Percentiles rank a stretch among this genome's conserved stretches.
These are phyloP conservation scores for Cytospora schulzeri DNA, from an alignment of 2,329 filamentous ascomycete species.

Conservation along the genomic window DNA sequence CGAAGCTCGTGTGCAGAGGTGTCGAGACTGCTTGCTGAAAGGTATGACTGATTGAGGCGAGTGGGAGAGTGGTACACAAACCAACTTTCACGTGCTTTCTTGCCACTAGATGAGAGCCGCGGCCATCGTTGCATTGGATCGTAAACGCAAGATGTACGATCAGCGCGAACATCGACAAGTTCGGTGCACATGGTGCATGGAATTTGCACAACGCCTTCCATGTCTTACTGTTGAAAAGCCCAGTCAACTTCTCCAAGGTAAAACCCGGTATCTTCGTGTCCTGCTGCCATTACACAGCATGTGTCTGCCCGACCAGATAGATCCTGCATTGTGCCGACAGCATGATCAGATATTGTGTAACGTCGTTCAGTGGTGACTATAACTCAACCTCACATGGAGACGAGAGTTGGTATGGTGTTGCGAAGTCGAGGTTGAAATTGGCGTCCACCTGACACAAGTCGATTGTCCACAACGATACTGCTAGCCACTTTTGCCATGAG, in stretches of 20 bases:
- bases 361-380: background rate
- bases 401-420: background rate
- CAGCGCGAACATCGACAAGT: background rate
- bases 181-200: background rate
- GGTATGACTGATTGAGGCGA: background rate
- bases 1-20: background rate
- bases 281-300: background rate
- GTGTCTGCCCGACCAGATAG: slow-evolving; percentile 5
- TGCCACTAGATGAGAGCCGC: background rate
- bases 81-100: background rate
- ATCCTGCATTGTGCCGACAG: slow-evolving; percentile 15
- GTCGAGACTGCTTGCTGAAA: background rate
- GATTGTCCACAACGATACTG: background rate
- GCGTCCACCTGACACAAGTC: background rate
- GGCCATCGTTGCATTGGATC: background rate
- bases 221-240: background rate
- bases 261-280: background rate
- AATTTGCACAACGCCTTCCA: background rate
- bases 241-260: background rate
- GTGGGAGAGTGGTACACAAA: background rate
- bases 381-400: background rate
- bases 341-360: slow-evolving; percentile 2
- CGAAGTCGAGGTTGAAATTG: background rate
- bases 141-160: background rate
- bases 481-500: background rate